A percentile compares a stretch with the other conserved stretches of the same genome.
Evolutionary conservation across 139 green algal genomes (phyloP).

Genomic region (Chlamydomonas schloesseri): DNA sequence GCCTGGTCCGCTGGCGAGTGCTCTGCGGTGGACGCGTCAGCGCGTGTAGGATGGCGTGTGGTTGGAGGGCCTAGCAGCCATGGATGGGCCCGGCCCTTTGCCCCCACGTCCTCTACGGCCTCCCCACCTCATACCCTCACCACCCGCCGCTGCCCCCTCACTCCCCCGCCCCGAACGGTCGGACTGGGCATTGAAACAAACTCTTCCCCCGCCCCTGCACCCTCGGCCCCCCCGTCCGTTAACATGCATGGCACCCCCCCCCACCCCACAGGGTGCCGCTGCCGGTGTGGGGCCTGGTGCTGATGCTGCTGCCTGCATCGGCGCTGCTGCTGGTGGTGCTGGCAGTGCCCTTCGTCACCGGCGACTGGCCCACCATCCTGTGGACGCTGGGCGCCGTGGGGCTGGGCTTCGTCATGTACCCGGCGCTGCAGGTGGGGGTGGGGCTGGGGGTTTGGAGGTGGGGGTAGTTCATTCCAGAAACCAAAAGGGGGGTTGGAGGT

Average conservation of each 20-base stretch:
- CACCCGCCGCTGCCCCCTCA: not conserved
- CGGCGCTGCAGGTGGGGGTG: slow-evolving; percentile 64
- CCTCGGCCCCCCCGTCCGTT: no score
- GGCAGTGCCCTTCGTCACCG: slow-evolving; percentile 64
- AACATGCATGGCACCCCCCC: not conserved
- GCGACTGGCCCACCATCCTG: slow-evolving; percentile 56
- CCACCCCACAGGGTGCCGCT: slow-evolving; percentile 77
- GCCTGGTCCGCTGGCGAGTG: no score
- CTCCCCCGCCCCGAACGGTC: not conserved
- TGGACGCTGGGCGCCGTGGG: slow-evolving; percentile 61
- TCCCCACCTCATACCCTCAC: no score
- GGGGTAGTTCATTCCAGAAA: no score
- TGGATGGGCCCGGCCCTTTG: no score
- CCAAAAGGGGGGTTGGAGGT: not conserved
- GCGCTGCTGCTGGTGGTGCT: slow-evolving; percentile 80
- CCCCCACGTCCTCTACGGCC: no score
- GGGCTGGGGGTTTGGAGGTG: not conserved
- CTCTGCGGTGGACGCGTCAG: no score
- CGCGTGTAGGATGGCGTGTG: no score
- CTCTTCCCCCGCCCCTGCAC: no score
- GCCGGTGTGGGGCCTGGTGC: slow-evolving; percentile 72
- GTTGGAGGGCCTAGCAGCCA: no score
- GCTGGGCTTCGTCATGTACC: slow-evolving; percentile 78
- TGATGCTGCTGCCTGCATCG: slow-evolving; percentile 87
- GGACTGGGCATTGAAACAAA: no score